Evolutionary conservation across 768 basidiomycete species (phyloP).

Genomic region (Tricholoma terreum): DNA sequence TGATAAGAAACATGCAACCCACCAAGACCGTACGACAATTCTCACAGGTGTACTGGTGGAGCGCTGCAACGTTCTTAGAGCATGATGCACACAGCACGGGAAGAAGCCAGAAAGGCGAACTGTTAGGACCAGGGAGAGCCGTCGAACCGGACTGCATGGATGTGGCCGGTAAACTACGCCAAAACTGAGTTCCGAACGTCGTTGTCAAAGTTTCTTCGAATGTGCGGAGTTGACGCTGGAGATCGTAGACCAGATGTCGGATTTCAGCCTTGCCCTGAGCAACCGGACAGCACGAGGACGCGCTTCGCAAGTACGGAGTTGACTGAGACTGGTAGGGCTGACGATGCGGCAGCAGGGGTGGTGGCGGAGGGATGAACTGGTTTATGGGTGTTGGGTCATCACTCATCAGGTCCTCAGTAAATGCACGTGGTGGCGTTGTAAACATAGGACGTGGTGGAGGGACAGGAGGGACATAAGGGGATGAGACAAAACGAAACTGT

Average conservation of each 20-base stretch:
- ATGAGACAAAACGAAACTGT: conserved; percentile 12
- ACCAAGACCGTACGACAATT: conserved; percentile 37
- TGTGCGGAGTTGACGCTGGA: conserved; percentile 45
- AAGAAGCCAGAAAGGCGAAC: conserved; percentile 6
- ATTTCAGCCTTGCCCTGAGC: conserved; percentile 49
- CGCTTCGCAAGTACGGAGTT: background rate
- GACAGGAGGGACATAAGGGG: conserved; percentile 21
- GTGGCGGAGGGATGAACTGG: background rate
- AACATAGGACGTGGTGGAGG: conserved; percentile 36
- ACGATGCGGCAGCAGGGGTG: background rate
- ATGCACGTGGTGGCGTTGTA: conserved; percentile 21
- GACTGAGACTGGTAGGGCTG: conserved; percentile 14
- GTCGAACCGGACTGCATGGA: too few relatives aligned
- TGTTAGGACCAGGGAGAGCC: background rate
- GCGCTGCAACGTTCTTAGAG: conserved; percentile 1
- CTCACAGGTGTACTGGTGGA: conserved; percentile 27
- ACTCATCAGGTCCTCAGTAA: conserved; percentile 22
- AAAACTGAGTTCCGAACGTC: conserved; percentile 27
- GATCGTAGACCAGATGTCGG: conserved; percentile 42
- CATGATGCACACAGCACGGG: conserved; percentile 9
- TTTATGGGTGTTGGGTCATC: conserved; percentile 9
- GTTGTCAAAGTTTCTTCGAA: conserved; percentile 37
- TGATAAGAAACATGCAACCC: conserved; percentile 12
- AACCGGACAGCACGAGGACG: conserved; percentile 42
- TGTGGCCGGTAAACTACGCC: background rate